Percentiles rank a stretch among this genome's conserved stretches.
phyloP scores from a whole-genome alignment of 371 early-diverging fungal genomes.

The Apophysomyces elegans region DNA sequence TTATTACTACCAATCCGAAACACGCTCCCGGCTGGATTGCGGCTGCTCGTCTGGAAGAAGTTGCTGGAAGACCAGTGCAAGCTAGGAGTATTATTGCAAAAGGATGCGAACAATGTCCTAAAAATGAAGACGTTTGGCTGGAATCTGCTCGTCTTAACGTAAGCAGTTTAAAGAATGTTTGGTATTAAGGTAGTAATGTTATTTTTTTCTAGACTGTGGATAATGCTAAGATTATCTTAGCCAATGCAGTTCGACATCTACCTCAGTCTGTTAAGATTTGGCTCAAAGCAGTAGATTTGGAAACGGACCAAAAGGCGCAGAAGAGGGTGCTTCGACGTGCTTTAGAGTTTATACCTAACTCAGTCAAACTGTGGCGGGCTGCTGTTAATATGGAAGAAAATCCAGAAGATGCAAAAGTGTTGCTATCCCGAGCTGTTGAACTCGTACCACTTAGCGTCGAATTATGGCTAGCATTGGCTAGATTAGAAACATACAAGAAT shows the following conservation, averaged over 20 bases:
- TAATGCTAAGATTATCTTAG: conserved; percentile 89
- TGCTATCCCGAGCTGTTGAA: conserved; percentile 93
- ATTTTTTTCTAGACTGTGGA: conserved; percentile 50
- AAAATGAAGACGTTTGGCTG: conserved; percentile 95
- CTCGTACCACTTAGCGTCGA: conserved; percentile 90
- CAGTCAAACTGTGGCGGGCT: conserved; percentile 91
- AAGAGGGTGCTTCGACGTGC: conserved; percentile 93
- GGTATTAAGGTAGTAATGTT: not conserved
- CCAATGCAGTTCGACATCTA: conserved; percentile 86
- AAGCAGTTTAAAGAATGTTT: conserved; percentile 14
- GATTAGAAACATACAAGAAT: conserved; percentile 89
- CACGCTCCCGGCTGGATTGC: conserved; percentile 98
- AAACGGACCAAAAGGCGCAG: conserved; percentile 74
- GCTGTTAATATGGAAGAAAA: conserved; percentile 92
- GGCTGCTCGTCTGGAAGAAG: conserved; percentile 95
- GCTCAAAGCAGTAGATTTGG: conserved; percentile 89
- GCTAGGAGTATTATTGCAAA: conserved; percentile 88
- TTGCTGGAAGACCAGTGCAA: conserved; percentile 80
- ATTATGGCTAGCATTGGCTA: conserved; percentile 94
- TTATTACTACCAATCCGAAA: conserved; percentile 91
- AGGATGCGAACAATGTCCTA: conserved; percentile 94
- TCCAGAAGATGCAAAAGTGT: conserved; percentile 88
- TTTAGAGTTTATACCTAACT: conserved; percentile 92
- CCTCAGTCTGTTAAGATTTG: conserved; percentile 94
- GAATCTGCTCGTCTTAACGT: conserved; percentile 91